Conservation (phyloP, 1,139 yeast genomes). For the Wickerhamomyces sp. region DNA sequence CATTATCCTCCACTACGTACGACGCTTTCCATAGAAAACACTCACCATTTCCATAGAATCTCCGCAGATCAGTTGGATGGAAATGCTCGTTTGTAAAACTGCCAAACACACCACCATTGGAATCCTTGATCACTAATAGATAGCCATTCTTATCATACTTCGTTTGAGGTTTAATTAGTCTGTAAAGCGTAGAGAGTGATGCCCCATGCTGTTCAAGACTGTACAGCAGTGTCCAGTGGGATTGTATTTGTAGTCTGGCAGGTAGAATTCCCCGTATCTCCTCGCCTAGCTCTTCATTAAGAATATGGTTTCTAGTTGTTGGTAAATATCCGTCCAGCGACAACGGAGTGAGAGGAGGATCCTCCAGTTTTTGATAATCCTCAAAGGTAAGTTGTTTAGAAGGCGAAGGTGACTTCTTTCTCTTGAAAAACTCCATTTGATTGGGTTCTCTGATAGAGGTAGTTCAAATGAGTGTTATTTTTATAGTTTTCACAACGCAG, state of each 20-base stretch:
- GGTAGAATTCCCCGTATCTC: constrained; percentile 75
- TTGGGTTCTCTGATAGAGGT: too few species aligned
- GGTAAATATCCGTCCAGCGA: constrained; percentile 51
- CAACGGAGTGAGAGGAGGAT: constrained; percentile 43
- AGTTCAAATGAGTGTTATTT: too few species aligned
- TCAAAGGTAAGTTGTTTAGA: not conserved
- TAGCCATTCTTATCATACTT: constrained; percentile 50
- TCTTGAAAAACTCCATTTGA: not conserved
- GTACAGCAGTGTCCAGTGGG: constrained; percentile 74
- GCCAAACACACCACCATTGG: constrained; percentile 66
- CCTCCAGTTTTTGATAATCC: constrained; percentile 3
- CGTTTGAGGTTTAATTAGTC: constrained; percentile 31
- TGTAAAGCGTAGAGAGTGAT: constrained; percentile 71
- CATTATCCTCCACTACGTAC: constrained; percentile 24
- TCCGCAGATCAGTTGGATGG: constrained; percentile 61
- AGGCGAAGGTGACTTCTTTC: constrained; percentile 1
- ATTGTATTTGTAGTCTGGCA: constrained; percentile 68
- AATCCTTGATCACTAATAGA: constrained; percentile 64
- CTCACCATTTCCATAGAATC: constrained; percentile 92
- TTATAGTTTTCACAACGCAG: too few species aligned
- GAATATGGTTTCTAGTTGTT: constrained; percentile 51
- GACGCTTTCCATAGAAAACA: constrained; percentile 86
- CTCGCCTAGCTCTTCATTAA: constrained; percentile 60
- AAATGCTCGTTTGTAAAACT: constrained; percentile 75
- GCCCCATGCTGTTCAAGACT: constrained; percentile 92